phyloP scores from a whole-genome alignment of 2,329 filamentous ascomycete genomes.

The Sclerotiophoma versabilis region DNA sequence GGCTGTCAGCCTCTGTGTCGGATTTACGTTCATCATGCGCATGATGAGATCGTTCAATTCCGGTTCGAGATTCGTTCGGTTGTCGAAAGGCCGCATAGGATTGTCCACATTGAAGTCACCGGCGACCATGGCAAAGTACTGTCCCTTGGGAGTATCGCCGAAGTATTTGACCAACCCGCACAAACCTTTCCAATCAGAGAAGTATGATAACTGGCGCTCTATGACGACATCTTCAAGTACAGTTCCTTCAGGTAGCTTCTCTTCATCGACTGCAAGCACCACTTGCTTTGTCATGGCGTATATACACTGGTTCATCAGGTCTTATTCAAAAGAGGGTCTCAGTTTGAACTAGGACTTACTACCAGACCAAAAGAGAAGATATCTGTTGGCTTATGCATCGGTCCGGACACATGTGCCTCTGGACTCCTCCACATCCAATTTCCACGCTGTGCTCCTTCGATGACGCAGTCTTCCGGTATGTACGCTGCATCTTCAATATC shows the following conservation, averaged over 20 bases:
- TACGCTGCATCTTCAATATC: slow-evolving; percentile 54
- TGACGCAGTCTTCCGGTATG: slow-evolving; percentile 47
- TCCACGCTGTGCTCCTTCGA: slow-evolving; percentile 49
- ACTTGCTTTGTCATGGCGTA: neutral
- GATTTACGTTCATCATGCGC: slow-evolving; percentile 25
- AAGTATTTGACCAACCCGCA: neutral
- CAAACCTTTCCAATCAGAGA: slow-evolving; percentile 51
- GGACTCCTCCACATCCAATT: slow-evolving; percentile 58
- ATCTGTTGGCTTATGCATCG: slow-evolving; percentile 51
- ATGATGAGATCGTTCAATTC: slow-evolving; percentile 25
- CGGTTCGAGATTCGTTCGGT: slow-evolving; percentile 13
- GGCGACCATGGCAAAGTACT: slow-evolving; percentile 40
- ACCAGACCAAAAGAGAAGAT: slow-evolving; percentile 56
- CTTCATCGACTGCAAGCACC: neutral
- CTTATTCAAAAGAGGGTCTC: neutral
- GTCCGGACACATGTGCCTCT: slow-evolving; percentile 53
- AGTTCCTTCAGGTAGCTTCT: neutral
- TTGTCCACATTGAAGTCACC: slow-evolving; percentile 53
- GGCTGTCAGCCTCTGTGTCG: slow-evolving; percentile 21
- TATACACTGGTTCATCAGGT: neutral
- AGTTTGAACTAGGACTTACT: slow-evolving; percentile 36
- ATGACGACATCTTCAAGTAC: slow-evolving; percentile 22
- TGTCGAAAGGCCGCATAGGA: slow-evolving; percentile 50
- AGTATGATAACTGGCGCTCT: slow-evolving; percentile 58
- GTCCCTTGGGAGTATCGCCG: slow-evolving; percentile 40